Base-by-base conservation (phyloP, 495 filamentous ascomycete species). In the Halenospora varia region DNA sequence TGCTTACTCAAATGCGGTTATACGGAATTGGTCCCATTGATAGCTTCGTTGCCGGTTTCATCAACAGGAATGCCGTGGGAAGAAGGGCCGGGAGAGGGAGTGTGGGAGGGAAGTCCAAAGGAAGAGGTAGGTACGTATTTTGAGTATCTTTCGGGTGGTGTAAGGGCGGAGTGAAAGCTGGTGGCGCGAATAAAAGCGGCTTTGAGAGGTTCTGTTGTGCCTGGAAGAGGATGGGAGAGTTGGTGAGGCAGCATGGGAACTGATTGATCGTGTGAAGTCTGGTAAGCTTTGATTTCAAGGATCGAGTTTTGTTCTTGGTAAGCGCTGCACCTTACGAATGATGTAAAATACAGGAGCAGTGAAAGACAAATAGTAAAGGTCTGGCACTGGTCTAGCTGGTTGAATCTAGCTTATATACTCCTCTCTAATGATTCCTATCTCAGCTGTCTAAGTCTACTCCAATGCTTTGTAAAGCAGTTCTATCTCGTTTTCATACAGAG, bases 21-120 rank as follows among this genome's bases (percentile, higher is more conserved):
- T 42, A 56, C 44, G 15, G 48, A 51, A 10, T 25, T 47, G 9
- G 48, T 61, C 4, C 53, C 52, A 11, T 35, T 56, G 10, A 39
- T 56, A 29, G 46, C 35, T n/a, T 39, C 29, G 1, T 20, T 61
- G 8, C 53, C 59, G n/a, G 59, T 61, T 11, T 51, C 53, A 13
- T 25, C 23, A 10, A 57, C 40, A 9, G 23, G 46, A 9, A 18
- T 6, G 18, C 19, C 42, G 6, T 57, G 55, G 55, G 35, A 57
- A 18, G n/a, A n/a, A n/a, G n/a, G n/a, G n/a, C n/a, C n/a, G n/a
- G n/a, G n/a, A n/a, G n/a, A n/a, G n/a, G n/a, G n/a, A n/a, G n/a
- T n/a, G 35, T 40, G 35, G 35, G 35, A 40, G 35, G 9, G 9
- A 40, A 40, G 35, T 40, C 15, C 9, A 15, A 15, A 15, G 35